A percentile compares a stretch with the other conserved stretches of the same genome.
phyloP scores from a whole-genome alignment of 2,329 filamentous ascomycete species.

The Sporothrix variecibatus region DNA sequence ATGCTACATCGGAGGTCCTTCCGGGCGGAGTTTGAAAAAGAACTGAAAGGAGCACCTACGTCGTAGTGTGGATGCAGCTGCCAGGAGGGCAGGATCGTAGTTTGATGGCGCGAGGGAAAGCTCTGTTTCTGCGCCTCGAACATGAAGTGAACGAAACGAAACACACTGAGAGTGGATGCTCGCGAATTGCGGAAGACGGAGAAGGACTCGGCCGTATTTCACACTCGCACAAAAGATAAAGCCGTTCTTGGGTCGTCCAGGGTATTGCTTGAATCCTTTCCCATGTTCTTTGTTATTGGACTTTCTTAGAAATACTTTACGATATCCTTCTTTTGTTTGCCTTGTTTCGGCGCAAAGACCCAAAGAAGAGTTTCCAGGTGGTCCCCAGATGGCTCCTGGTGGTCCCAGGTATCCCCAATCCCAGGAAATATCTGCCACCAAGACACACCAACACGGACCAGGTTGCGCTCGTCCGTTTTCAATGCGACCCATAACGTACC shows the following conservation, averaged over 20 bases:
- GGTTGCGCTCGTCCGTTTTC: slow-evolving; percentile 3
- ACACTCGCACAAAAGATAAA: not conserved
- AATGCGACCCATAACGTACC: not conserved
- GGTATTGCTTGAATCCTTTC: not conserved
- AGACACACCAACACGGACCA: slow-evolving; percentile 12
- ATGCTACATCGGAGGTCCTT: not conserved
- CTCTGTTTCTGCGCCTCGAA: slow-evolving; percentile 3
- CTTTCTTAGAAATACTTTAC: not conserved
- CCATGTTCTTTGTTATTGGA: no score
- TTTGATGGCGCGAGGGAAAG: not conserved
- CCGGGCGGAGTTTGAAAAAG: not conserved
- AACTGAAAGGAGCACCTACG: not conserved
- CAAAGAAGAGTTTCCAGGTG: not conserved
- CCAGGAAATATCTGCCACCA: not conserved
- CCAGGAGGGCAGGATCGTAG: not conserved
- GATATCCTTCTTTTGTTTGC: not conserved
- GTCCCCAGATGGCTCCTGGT: not conserved
- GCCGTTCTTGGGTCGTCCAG: not conserved
- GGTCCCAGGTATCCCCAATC: not conserved
- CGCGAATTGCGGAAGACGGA: not conserved
- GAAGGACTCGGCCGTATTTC: slow-evolving; percentile 2
- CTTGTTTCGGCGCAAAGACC: slow-evolving; percentile 5
- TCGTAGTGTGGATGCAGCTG: not conserved
- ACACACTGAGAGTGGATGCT: not conserved
- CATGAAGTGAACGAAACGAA: not conserved